phyloP scores from a whole-genome alignment of 495 filamentous ascomycete genomes.

The Tuber melanosporum region DNA sequence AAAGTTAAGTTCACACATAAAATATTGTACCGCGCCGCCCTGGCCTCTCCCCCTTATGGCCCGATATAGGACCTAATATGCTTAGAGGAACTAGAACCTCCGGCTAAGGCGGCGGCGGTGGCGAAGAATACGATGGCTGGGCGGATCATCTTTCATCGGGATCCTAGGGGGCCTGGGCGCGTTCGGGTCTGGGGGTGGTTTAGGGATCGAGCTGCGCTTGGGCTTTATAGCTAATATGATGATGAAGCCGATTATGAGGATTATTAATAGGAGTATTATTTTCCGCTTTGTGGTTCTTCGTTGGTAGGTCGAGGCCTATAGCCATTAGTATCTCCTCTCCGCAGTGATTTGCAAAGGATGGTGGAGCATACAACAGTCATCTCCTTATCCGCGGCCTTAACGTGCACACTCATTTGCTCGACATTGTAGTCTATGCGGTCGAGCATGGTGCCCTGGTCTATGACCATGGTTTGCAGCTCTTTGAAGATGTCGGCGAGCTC shows the following conservation, averaged over 20 bases:
- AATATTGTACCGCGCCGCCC: background rate
- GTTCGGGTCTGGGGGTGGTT: slow-evolving; percentile 17
- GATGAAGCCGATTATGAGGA: slow-evolving; percentile 77
- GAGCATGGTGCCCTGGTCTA: slow-evolving; percentile 95
- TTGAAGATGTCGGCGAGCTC: slow-evolving; percentile 94
- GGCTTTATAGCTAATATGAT: slow-evolving; percentile 83
- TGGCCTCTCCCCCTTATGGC: background rate
- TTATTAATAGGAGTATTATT: slow-evolving; percentile 74
- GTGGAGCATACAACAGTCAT: slow-evolving; percentile 61
- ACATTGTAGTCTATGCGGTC: slow-evolving; percentile 98
- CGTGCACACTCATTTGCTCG: slow-evolving; percentile 79
- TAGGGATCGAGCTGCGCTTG: slow-evolving; percentile 44
- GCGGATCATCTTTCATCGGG: slow-evolving; percentile 28
- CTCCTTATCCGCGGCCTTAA: slow-evolving; percentile 88
- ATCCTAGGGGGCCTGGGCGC: slow-evolving; percentile 31
- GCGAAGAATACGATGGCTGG: background rate
- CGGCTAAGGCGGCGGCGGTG: background rate
- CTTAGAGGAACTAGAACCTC: background rate
- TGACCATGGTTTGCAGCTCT: slow-evolving; percentile 91
- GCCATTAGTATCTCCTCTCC: background rate
- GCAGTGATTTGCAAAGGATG: background rate
- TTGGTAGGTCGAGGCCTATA: slow-evolving; percentile 74
- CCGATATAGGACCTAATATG: background rate
- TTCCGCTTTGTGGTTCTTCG: slow-evolving; percentile 81
- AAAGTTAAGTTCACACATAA: background rate